Evolutionary conservation across 192 early-diverging fungal species (phyloP), one percentile per base, ranked within the genome.

Genomic region (Coemansia sp.): DNA sequence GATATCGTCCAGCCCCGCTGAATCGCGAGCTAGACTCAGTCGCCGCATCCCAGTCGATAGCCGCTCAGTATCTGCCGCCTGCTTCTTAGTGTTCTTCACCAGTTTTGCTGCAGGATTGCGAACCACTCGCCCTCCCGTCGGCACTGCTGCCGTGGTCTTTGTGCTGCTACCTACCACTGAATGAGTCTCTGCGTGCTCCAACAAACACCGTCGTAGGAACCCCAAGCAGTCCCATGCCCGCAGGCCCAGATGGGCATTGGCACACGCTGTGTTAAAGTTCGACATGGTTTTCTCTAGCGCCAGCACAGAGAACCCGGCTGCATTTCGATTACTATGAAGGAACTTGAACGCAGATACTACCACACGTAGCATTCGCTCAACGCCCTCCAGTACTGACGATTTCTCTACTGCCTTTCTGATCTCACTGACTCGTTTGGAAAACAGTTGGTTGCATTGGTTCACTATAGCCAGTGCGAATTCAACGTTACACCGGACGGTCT

Each of bases 211-310:
- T 12, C 76, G 70, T 38, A 78, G 27, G 5, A 83, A 41, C 33
- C 52, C 62, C 72, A 83, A 64, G 13, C 62, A 60, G 20, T 83
- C 73, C 76, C 76, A 78, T 29, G 73, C 53, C 3, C 55, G 47
- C 44, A 57, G 2, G 3, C 81, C 76, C 3, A 83, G 33, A 44
- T 78, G 81, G 5, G 75, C 72, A 31, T 83, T 83, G n/a, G 70
- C 62, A 7, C 81, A 83, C 0, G 76, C 76, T 6, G 73, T 78
- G 0, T 49, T 64, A 63, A 72, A 75, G 47, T 83, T 83, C 2
- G 73, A 74, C 53, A 83, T 66, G 39, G 81, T 83, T 41, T 78
- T 78, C 52, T 83, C 81, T 4, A 83, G 73, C 27, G 76, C 70
- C 57, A 83, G 67, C 31, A 65, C 73, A 15, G 52, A 62, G 52